Conservation (phyloP, 306 rosid genomes). For the Gastrolobium villosum region DNA sequence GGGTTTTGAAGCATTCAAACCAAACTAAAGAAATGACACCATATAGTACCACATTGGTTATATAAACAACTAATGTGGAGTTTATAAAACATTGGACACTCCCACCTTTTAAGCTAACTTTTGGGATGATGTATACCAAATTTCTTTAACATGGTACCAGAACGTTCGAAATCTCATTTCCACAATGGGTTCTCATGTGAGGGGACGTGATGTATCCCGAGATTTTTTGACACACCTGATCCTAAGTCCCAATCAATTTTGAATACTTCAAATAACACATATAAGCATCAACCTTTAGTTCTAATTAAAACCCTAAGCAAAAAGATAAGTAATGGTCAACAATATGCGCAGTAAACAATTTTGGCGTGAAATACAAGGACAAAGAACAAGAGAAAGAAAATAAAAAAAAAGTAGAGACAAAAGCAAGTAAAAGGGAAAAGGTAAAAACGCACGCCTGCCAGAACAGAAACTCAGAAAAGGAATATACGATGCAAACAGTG, state of each 20-base stretch:
- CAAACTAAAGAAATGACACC: background rate
- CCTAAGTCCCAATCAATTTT: background rate
- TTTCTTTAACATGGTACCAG: too few species aligned
- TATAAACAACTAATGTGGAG: too few species aligned
- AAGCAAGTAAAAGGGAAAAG: constrained; percentile 40
- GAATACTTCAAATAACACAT: background rate
- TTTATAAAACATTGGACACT: too few species aligned
- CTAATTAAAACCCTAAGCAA: background rate
- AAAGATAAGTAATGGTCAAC: constrained; percentile 26
- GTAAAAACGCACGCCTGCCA: constrained; percentile 60
- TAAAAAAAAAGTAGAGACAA: background rate
- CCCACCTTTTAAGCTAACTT: too few species aligned
- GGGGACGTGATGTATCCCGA: too few species aligned
- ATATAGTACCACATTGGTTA: too few species aligned
- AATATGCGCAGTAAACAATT: background rate
- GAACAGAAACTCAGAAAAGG: constrained; percentile 49
- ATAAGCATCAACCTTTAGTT: background rate
- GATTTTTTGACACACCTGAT: too few species aligned
- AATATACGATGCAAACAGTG: constrained; percentile 47
- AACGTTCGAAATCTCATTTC: too few species aligned
- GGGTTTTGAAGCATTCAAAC: background rate
- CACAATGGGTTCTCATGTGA: too few species aligned
- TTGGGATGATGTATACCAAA: too few species aligned
- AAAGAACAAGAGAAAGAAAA: background rate
- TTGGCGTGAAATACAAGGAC: background rate